Percentiles rank a stretch among this genome's conserved stretches.
These are phyloP conservation scores for Anaeromyces robustus DNA, from an alignment of 192 early-diverging fungal species.

Conservation along the genomic window DNA sequence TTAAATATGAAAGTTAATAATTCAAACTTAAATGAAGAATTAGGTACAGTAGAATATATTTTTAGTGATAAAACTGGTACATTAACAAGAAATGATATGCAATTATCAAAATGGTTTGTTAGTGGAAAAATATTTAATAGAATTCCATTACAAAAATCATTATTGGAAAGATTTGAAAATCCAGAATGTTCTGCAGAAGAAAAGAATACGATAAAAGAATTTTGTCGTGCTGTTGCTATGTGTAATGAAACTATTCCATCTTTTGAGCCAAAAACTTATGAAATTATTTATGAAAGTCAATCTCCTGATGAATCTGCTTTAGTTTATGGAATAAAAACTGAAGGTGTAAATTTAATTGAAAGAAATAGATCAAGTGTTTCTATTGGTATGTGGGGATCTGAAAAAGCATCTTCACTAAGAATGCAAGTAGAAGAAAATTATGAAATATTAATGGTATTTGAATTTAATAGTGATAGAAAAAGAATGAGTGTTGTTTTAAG, in stretches of 20 bases:
- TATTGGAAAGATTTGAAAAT: background rate
- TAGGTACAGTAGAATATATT: conserved; percentile 1
- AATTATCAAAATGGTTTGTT: background rate
- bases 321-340: conserved; percentile 59
- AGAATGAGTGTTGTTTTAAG: conserved; percentile 79
- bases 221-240: background rate
- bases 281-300: conserved; percentile 65
- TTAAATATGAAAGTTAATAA: background rate
- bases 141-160: background rate
- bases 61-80: conserved; percentile 30
- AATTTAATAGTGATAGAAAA: conserved; percentile 92
- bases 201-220: conserved; percentile 4
- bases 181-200: background rate
- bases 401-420: background rate
- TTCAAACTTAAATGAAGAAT: conserved; percentile 1
- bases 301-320: conserved; percentile 74
- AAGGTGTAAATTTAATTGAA: conserved; percentile 58
- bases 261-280: conserved; percentile 13
- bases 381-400: conserved; percentile 47
- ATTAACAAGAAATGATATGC: conserved; percentile 37
- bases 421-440: conserved; percentile 32
- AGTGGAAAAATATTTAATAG: background rate
- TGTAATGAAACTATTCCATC: conserved; percentile 24
- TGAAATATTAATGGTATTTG: conserved; percentile 70
- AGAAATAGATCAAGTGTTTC: conserved; percentile 31